These are phyloP conservation scores for Talaromyces sp. DNA, from an alignment of 2,329 filamentous ascomycete genomes.

Conservation along the genomic window DNA sequence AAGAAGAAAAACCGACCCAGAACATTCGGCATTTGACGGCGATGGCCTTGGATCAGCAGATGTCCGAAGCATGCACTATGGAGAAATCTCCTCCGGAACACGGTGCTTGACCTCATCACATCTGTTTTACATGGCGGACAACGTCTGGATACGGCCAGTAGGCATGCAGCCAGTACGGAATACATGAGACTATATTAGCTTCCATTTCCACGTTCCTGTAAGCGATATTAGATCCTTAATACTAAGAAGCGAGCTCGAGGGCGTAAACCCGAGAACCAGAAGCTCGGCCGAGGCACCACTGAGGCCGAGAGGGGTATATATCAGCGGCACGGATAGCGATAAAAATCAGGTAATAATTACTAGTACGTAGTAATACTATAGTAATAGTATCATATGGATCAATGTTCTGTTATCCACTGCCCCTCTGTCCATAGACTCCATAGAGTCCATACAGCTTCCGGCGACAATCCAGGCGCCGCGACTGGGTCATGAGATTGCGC, in stretches of 20 bases:
- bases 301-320: neutral
- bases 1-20: too few relatives aligned
- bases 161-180: neutral
- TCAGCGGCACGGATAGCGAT: neutral
- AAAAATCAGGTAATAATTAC: neutral
- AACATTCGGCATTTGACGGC: too few relatives aligned
- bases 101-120: neutral
- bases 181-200: neutral
- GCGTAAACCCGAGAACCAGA: too few relatives aligned
- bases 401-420: too few relatives aligned
- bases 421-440: too few relatives aligned
- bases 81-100: neutral
- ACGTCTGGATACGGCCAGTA: too few relatives aligned
- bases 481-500: neutral
- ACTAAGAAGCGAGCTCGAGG: too few relatives aligned
- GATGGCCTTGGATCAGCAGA: neutral
- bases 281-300: neutral
- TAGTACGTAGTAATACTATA: too few relatives aligned
- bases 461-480: neutral
- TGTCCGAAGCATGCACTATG: neutral
- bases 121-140: neutral
- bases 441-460: neutral
- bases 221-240: too few relatives aligned
- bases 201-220: too few relatives aligned
- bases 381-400: too few relatives aligned